Evolutionary conservation across 768 basidiomycete genomes (phyloP).

Genomic region (Suillus occidentalis): DNA sequence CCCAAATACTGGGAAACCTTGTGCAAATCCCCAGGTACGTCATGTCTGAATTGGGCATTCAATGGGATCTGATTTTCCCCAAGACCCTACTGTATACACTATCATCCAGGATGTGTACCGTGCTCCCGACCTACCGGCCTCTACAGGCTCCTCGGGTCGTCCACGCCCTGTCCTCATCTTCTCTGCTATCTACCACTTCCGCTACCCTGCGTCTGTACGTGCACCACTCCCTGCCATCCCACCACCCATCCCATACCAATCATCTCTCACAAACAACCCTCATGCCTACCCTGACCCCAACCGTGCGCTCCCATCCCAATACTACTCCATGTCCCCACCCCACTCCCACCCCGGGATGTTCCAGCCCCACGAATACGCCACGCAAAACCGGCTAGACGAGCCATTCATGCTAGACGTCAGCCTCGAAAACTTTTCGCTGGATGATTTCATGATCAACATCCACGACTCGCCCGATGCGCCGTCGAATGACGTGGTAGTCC

Average conservation of each 20-base stretch:
- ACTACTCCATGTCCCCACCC: neutral
- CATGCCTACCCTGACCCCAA: constrained; percentile 8
- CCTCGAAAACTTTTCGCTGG: constrained; percentile 27
- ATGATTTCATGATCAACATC: constrained; percentile 20
- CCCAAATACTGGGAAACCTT: constrained; percentile 68
- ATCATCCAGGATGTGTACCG: constrained; percentile 63
- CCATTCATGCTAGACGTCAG: constrained; percentile 32
- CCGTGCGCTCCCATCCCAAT: constrained; percentile 11
- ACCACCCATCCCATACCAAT: neutral
- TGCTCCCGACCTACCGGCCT: constrained; percentile 27
- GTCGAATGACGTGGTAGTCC: neutral
- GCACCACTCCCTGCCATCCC: constrained; percentile 20
- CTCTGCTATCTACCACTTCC: constrained; percentile 61
- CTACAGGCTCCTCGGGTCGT: constrained; percentile 18
- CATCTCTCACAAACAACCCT: neutral
- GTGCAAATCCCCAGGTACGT: constrained; percentile 50
- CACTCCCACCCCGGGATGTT: neutral
- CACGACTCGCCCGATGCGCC: constrained; percentile 18
- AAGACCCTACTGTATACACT: constrained; percentile 67
- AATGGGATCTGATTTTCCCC: constrained; percentile 17
- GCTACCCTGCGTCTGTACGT: constrained; percentile 32
- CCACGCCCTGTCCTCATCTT: constrained; percentile 41
- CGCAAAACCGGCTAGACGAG: constrained; percentile 28
- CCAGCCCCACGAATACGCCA: neutral
- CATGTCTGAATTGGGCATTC: neutral